Evolutionary conservation across 176 grass and related monocot genomes (phyloP), one percentile per base, ranked within the genome.

Genomic region (Hordeum marinum): DNA sequence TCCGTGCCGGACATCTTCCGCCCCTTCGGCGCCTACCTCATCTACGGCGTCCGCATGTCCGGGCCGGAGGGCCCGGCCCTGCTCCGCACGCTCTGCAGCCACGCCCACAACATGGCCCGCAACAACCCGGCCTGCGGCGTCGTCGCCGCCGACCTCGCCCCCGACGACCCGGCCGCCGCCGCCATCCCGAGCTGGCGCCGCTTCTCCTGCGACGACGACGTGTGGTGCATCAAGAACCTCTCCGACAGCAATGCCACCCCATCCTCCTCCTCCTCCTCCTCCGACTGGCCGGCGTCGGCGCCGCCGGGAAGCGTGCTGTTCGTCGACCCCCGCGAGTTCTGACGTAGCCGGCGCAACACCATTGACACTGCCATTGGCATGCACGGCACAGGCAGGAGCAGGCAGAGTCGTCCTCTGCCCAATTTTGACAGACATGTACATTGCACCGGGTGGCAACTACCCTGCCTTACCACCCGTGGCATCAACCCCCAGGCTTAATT

Each of bases 131-230:
- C 62, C 20, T 92, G 80, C 46, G 89, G 80, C 39, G 84, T 90
- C 80, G 84, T 90, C 21, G 89, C 85, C 18, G 84, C 89, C 41
- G 90, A 94, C 85, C 58, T 94, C 68, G 48, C 75, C 4, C 85
- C 42, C 0, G 69, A 69, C 8, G 93, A 94, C 78, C 93, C 90
- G 5, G 90, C 55, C 14, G 85, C 87, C 15, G 70, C 75, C 8
- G 90, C 83, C 12, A 46, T 94, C 27, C 93, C 93, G 1, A 65
- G 72, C 37, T 94, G 90, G 93, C 80, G 80, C 36, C 82, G 88
- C 29, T 94, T 94, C 90, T 94, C 90, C 63, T 92, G 82, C 85
- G 85, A 92, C n/a, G 90, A 94, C 82, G 93, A 94, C 76, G 80
- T 94, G 26, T 94, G 88, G 90, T 92, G 93, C 87, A 94, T 94